These are phyloP conservation scores for Lophiostoma macrostomum DNA, from an alignment of 495 filamentous ascomycete genomes.

Conservation along the genomic window DNA sequence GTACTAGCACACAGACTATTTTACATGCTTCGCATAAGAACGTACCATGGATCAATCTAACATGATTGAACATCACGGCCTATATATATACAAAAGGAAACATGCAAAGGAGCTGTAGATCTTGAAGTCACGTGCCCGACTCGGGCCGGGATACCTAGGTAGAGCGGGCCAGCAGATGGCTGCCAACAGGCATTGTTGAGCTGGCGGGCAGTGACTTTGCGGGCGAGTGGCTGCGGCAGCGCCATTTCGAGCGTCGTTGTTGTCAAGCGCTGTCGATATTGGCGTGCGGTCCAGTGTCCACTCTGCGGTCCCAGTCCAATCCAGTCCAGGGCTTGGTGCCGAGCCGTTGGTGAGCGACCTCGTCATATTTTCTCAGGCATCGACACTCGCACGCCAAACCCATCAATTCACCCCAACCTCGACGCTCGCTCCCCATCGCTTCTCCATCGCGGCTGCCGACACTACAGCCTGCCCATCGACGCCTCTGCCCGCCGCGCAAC, in stretches of 20 bases:
- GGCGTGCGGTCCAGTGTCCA: neutral
- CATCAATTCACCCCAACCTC: slow-evolving; percentile 10
- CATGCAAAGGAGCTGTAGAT: too few species aligned
- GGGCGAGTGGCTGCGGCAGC: neutral
- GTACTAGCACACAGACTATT: too few species aligned
- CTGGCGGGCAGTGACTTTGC: neutral
- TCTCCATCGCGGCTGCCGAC: slow-evolving; percentile 14
- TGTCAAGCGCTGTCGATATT: neutral
- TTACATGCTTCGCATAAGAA: too few species aligned
- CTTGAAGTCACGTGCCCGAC: neutral
- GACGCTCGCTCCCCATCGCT: slow-evolving; percentile 5
- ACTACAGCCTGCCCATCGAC: slow-evolving; percentile 1
- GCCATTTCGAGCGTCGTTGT: neutral
- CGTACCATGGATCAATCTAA: too few species aligned
- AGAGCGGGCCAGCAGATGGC: neutral
- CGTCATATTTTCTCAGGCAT: slow-evolving; percentile 32
- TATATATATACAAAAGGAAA: too few species aligned
- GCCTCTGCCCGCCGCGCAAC: neutral
- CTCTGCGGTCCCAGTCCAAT: neutral
- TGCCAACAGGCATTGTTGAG: slow-evolving; percentile 11
- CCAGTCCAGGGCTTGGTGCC: too few species aligned
- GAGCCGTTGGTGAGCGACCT: slow-evolving; percentile 8
- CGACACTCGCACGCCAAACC: slow-evolving; percentile 2
- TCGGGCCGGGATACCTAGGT: neutral
- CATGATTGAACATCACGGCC: too few species aligned